Evolutionary conservation across 2,329 filamentous ascomycete genomes (phyloP).

Genomic region (Geosmithia flava): DNA sequence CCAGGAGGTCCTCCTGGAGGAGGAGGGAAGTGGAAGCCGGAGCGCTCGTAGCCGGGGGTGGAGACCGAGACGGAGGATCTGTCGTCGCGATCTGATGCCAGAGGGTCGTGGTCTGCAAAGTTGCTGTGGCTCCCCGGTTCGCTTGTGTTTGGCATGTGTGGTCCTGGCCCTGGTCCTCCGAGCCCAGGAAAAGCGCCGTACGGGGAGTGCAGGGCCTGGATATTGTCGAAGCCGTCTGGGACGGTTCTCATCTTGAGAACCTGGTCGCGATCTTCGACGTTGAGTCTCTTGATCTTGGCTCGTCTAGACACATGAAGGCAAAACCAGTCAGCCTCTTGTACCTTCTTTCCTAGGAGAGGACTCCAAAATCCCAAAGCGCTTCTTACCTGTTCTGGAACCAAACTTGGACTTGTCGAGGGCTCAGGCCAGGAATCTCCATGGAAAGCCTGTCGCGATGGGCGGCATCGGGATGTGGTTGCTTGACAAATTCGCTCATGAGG

Average conservation of each 20-base stretch:
- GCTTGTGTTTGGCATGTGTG: conserved; percentile 33
- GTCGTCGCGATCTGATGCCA: conserved; percentile 53
- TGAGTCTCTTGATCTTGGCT: conserved; percentile 60
- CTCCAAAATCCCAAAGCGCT: neutral
- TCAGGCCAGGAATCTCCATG: conserved; percentile 81
- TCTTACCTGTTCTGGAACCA: conserved; percentile 95
- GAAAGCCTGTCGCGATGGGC: conserved; percentile 80
- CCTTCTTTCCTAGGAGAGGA: neutral
- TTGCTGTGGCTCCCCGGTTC: conserved; percentile 35
- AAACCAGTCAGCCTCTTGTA: neutral
- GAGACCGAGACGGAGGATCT: conserved; percentile 56
- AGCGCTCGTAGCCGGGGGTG: conserved; percentile 53
- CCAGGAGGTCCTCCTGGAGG: too few relatives aligned
- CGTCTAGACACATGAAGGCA: conserved; percentile 27
- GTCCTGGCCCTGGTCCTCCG: too few relatives aligned
- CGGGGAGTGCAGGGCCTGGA: conserved; percentile 55
- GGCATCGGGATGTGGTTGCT: conserved; percentile 88
- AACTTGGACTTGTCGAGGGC: conserved; percentile 86
- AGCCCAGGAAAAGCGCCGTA: conserved; percentile 49
- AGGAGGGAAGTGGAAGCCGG: conserved; percentile 43
- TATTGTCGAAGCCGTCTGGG: conserved; percentile 58
- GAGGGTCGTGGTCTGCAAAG: conserved; percentile 42
- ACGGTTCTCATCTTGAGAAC: conserved; percentile 64
- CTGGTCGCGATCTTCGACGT: conserved; percentile 55
- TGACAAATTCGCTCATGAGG: conserved; percentile 92